Evolutionary conservation across 768 basidiomycete genomes (phyloP), one percentile per base, ranked within the genome.

Genomic region (Lactarius hengduanensis): DNA sequence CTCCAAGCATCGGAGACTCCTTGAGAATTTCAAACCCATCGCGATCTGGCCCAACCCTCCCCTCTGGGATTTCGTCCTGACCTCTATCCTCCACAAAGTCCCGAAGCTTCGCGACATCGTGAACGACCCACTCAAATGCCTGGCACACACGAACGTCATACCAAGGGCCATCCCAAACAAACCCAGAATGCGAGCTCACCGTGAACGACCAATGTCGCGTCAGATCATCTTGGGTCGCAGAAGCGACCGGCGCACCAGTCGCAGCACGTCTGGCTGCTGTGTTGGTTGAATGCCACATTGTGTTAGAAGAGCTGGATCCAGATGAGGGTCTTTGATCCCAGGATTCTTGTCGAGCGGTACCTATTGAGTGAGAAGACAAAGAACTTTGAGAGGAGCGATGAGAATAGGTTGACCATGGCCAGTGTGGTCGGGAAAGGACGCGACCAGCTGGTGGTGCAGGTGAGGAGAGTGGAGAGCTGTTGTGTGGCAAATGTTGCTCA

Each of bases 41-140:
- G 28, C 76, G 75, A 41, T 80, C 79, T 4, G 71, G 60, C n/a
- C 70, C 64, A 26, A 69, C 69, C 34, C 74, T 70, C 15, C 71
- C 74, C 13, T 78, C 76, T 15, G 74, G 74, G 28, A 70, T 70
- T 2, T 75, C 72, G 36, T 61, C 22, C 32, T 40, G 18, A 15
- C 11, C 55, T 58, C 59, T n/a, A 71, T 71, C 71, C 11, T 90
- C 88, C 3, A 91, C 79, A 67, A 81, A 83, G 62, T 87, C 81
- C 45, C 81, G 78, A 50, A 91, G 76, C 64, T 82, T 84, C 59
- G 79, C 77, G 7, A 88, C 81, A 70, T 87, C 81, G 34, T 81
- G 80, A 28, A 91, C 80, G 10, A 80, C 77, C 89, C 89, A 91
- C 74, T 92, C 89, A 71, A 91, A 88, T 0, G 87, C 87, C 89